A percentile compares a stretch with the other conserved stretches of the same genome.
Conservation (phyloP, 1,139 yeast species). For the Hanseniaspora uvarum region DNA sequence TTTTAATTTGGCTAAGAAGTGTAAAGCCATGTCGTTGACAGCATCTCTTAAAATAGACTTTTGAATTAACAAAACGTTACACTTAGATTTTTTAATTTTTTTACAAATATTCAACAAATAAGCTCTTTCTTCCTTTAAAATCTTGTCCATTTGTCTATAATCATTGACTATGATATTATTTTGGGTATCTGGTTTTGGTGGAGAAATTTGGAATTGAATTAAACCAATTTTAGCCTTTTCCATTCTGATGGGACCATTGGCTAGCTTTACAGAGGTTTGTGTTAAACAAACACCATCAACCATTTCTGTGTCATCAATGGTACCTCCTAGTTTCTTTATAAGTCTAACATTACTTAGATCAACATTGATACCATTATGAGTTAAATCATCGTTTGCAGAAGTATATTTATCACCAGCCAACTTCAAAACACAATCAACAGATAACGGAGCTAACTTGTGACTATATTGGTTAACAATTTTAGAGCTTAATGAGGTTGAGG, state of each 20-base stretch:
- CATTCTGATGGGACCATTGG: constrained; percentile 92
- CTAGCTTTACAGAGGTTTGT: constrained; percentile 76
- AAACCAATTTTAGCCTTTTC: constrained; percentile 91
- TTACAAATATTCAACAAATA: constrained; percentile 88
- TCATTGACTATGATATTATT: constrained; percentile 94
- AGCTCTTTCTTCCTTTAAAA: constrained; percentile 92
- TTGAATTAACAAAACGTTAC: constrained; percentile 87
- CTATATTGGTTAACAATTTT: constrained; percentile 93
- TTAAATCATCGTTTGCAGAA: constrained; percentile 29
- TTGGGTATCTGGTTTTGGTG: constrained; percentile 98
- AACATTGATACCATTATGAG: constrained; percentile 40
- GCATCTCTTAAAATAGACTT: constrained; percentile 95
- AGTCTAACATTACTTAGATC: constrained; percentile 81
- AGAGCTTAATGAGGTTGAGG: constrained; percentile 84
- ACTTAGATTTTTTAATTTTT: constrained; percentile 90
- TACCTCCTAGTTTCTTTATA: constrained; percentile 91
- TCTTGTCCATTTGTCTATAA: constrained; percentile 98
- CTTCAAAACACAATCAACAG: constrained; percentile 85
- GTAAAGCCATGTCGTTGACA: constrained; percentile 89
- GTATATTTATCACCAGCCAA: constrained; percentile 44
- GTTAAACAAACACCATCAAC: constrained; percentile 90
- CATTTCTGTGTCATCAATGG: constrained; percentile 90
- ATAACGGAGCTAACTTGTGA: constrained; percentile 74
- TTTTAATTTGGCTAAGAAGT: constrained; percentile 81
- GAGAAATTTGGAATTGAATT: constrained; percentile 90